phyloP scores from a whole-genome alignment of 2,329 filamentous ascomycete genomes.

The Fusarium bulbicola region DNA sequence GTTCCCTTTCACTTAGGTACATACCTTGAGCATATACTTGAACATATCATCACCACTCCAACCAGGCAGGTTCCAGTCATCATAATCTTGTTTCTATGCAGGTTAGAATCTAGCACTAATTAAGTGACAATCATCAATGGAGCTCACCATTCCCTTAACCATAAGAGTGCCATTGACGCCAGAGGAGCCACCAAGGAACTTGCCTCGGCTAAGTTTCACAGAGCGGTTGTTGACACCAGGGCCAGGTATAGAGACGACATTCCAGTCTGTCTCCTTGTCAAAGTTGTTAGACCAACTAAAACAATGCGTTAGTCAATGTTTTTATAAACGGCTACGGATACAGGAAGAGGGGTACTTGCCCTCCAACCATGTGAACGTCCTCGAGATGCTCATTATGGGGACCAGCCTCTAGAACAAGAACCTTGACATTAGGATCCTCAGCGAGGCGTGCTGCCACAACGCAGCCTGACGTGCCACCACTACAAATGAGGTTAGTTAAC shows the following conservation, averaged over 20 bases:
- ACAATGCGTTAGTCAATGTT: background rate
- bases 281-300: slow-evolving; percentile 56
- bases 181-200: slow-evolving; percentile 59
- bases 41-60: slow-evolving; percentile 68
- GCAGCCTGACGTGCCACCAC: slow-evolving; percentile 51
- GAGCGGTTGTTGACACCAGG: slow-evolving; percentile 52
- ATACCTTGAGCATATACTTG: slow-evolving; percentile 63
- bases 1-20: background rate
- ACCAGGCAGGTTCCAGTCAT: slow-evolving; percentile 64
- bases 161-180: slow-evolving; percentile 61
- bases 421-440: slow-evolving; percentile 43
- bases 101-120: background rate
- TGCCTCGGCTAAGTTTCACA: slow-evolving; percentile 58
- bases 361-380: slow-evolving; percentile 61
- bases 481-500: slow-evolving; percentile 5
- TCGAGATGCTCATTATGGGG: slow-evolving; percentile 55
- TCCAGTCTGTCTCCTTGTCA: slow-evolving; percentile 61
- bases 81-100: slow-evolving; percentile 53
- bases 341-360: slow-evolving; percentile 43
- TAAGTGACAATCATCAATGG: fast-evolving
- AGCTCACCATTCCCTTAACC: slow-evolving; percentile 52
- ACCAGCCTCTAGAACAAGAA: slow-evolving; percentile 51
- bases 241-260: slow-evolving; percentile 54
- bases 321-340: too few species aligned
- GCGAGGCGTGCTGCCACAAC: slow-evolving; percentile 50